phyloP scores from a whole-genome alignment of 768 basidiomycete species.

The Boletus edulis region DNA sequence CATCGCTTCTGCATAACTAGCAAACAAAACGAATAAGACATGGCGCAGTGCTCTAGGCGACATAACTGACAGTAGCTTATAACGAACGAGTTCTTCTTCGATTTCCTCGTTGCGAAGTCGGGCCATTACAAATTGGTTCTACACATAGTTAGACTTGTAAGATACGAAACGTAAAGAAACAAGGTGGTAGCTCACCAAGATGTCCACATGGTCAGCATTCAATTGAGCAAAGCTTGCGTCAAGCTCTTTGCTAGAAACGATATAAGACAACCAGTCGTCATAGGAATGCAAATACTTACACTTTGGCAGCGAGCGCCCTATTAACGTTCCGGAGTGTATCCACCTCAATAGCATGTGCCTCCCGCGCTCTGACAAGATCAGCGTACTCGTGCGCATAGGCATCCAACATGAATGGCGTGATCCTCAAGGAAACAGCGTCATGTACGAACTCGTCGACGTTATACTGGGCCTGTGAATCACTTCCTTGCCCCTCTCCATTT shows the following conservation, averaged over 20 bases:
- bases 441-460: conserved; percentile 80
- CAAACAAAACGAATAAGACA: background rate
- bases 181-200: conserved; percentile 47
- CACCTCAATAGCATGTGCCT: conserved; percentile 82
- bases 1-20: conserved; percentile 71
- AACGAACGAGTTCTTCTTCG: conserved; percentile 90
- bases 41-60: background rate
- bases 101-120: conserved; percentile 89
- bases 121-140: conserved; percentile 91
- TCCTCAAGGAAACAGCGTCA: conserved; percentile 80
- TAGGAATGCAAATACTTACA: conserved; percentile 52
- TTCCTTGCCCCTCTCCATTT: conserved; percentile 24
- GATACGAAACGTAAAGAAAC: conserved; percentile 12
- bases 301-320: conserved; percentile 67
- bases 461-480: conserved; percentile 40
- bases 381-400: conserved; percentile 86
- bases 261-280: background rate
- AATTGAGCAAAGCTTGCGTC: conserved; percentile 78
- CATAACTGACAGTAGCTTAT: conserved; percentile 72
- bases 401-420: conserved; percentile 97
- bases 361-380: conserved; percentile 70
- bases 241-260: conserved; percentile 62
- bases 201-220: conserved; percentile 78
- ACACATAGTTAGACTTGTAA: conserved; percentile 21
- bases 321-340: conserved; percentile 82